Evolutionary conservation across 192 early-diverging fungal genomes (phyloP).

Genomic region (Umbelopsis sp.): DNA sequence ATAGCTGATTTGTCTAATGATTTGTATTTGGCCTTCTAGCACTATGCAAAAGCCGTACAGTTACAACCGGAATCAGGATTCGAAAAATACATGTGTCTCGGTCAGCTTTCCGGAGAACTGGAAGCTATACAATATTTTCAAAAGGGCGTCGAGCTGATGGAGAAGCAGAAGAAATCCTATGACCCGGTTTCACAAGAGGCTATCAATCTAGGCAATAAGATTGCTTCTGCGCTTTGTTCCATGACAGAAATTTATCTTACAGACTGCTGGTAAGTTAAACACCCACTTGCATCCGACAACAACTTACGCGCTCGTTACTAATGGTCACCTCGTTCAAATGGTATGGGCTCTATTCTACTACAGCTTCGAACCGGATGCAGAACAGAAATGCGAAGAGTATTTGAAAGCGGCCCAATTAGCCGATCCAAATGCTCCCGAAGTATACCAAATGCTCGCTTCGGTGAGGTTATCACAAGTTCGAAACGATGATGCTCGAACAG

Average conservation of each 20-base stretch:
- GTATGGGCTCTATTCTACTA: no score
- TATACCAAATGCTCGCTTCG: conserved; percentile 86
- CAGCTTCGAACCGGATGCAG: conserved; percentile 89
- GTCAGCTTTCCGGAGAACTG: conserved; percentile 68
- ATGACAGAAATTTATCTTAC: conserved; percentile 98
- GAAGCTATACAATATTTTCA: conserved; percentile 72
- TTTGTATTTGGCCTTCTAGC: conserved; percentile 24
- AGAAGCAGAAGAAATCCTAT: conserved; percentile 47
- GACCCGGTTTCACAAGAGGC: conserved; percentile 45
- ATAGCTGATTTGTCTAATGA: neutral
- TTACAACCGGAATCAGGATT: conserved; percentile 68
- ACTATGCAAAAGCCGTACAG: conserved; percentile 69
- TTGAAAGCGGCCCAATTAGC: conserved; percentile 66
- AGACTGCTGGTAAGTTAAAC: conserved; percentile 83
- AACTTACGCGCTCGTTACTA: no score
- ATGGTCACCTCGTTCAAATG: no score
- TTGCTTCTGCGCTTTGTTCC: conserved; percentile 85
- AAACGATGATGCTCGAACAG: conserved; percentile 74
- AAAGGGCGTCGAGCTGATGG: conserved; percentile 71
- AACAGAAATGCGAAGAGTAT: conserved; percentile 78
- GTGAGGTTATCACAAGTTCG: conserved; percentile 86
- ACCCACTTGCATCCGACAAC: no score
- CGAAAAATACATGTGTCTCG: conserved; percentile 88
- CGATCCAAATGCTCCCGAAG: conserved; percentile 78
- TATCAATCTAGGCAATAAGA: conserved; percentile 58